These are phyloP conservation scores for Phaeosphaeriaceae sp. DNA, from an alignment of 2,329 filamentous ascomycete species.

Conservation along the genomic window DNA sequence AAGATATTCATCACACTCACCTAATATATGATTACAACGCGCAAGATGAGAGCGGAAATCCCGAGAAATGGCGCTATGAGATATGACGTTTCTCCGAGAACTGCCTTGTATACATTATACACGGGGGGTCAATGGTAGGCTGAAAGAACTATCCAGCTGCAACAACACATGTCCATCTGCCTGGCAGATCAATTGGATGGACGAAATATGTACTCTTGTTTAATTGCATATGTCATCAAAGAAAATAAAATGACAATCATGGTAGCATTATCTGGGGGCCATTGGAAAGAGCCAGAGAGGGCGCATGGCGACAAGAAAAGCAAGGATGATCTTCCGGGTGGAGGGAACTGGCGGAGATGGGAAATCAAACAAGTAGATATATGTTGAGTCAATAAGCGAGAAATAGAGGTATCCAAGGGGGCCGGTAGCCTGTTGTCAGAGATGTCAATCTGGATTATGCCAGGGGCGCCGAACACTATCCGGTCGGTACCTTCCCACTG, in stretches of 20 bases:
- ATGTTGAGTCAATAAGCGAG: slow-evolving; percentile 62
- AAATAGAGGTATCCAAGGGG: slow-evolving; percentile 58
- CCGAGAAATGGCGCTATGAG: slow-evolving; percentile 67
- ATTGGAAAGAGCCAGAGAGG: slow-evolving; percentile 60
- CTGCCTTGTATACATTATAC: slow-evolving; percentile 64
- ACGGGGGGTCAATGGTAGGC: slow-evolving; percentile 61
- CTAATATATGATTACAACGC: slow-evolving; percentile 65
- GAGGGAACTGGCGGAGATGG: slow-evolving; percentile 57
- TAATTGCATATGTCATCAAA: slow-evolving; percentile 62
- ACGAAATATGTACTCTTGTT: slow-evolving; percentile 65
- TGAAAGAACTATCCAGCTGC: slow-evolving; percentile 61
- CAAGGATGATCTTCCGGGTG: slow-evolving; percentile 58
- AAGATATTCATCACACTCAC: slow-evolving; percentile 61
- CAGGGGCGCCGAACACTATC: too few relatives aligned
- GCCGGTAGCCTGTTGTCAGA: slow-evolving; percentile 51
- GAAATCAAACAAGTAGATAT: slow-evolving; percentile 58
- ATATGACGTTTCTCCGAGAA: slow-evolving; percentile 65
- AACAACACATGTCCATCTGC: slow-evolving; percentile 61
- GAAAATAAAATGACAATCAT: slow-evolving; percentile 58
- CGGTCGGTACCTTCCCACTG: slow-evolving; percentile 4
- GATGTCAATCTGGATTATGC: background rate
- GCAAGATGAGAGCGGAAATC: slow-evolving; percentile 54
- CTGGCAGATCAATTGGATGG: slow-evolving; percentile 68
- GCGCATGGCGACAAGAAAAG: slow-evolving; percentile 65
- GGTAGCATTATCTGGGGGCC: slow-evolving; percentile 61